Conservation (phyloP, 805 yeast genomes). For the Dipodascus geniculatus region DNA sequence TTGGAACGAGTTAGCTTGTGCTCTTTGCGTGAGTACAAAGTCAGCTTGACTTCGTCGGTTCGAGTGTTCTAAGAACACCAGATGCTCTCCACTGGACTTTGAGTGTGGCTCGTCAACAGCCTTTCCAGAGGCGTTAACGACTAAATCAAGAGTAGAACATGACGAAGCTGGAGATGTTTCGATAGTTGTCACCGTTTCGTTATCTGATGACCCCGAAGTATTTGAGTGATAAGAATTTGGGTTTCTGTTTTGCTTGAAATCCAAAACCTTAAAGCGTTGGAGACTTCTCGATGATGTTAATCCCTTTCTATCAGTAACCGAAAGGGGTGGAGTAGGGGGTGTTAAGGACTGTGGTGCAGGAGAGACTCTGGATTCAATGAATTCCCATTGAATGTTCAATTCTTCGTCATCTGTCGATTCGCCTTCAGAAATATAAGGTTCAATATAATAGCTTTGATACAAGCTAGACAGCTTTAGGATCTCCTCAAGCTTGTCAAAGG, state of each 20-base stretch:
- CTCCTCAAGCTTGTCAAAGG: conserved; percentile 7
- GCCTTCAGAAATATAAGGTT: background rate
- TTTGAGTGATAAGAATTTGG: conserved; percentile 1
- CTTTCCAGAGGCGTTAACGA: background rate
- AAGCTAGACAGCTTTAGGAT: conserved; percentile 11
- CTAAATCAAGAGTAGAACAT: background rate
- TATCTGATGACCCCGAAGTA: background rate
- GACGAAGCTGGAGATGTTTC: background rate
- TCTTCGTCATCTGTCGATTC: background rate
- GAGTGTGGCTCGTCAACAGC: background rate
- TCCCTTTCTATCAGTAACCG: background rate
- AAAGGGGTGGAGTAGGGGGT: background rate
- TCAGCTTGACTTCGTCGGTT: background rate
- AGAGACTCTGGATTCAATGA: background rate
- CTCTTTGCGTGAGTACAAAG: background rate
- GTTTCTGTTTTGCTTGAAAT: background rate
- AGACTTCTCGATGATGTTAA: background rate
- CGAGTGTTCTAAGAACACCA: background rate
- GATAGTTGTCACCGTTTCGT: background rate
- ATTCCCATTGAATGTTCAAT: background rate
- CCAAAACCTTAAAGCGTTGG: background rate
- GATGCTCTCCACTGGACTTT: background rate
- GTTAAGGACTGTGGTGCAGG: background rate
- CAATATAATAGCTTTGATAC: conserved; percentile 6
- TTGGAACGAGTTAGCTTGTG: background rate